Evolutionary conservation across 2,329 filamentous ascomycete species (phyloP), one percentile per base, ranked within the genome.

Genomic region (Venturiaceae sp.): DNA sequence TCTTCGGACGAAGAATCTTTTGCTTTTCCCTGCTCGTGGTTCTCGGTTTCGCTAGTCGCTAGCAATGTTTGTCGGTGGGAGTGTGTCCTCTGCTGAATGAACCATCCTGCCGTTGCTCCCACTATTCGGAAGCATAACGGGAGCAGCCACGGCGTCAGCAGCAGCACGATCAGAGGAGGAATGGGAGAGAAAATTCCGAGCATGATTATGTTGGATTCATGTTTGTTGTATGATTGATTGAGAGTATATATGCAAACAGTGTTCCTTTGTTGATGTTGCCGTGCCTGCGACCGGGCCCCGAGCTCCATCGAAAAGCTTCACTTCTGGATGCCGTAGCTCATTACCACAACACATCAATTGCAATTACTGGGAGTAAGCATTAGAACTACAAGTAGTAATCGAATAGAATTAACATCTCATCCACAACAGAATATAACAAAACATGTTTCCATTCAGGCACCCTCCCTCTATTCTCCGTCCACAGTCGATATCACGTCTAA

Each of bases 1-100:
- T 87, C 84, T 32, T 80, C 75, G 23, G 66, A 54, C 13, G 58
- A 56, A 5, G 53, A 56, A 16, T 26, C 30, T n/a, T 32, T 32
- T 11, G 34, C n/a, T 21, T 37, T 55, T 55, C 13, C 46, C 55
- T 58, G 26, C 26, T 23, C 9, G 56, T 44, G 46, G 19, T 46
- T 61, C 60, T 46, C 61, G 41, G 13, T 57, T 34, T 23, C 61
- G 53, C 23, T 41, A 5, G 23, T 26, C 9, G 19, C 14, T 21
- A 32, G 44, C 8, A 26, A 55, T 32, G 55, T 54, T 8, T 69
- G 64, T n/a, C 68, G 63, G 11, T 69, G 63, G 37, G 68, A 63
- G 50, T 64, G 63, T 3, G 67, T 69, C 30, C 63, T 66, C 61
- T 66, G 66, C 23, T 60, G 58, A 47, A 71, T 63, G 23, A 59